A percentile compares a stretch with the other conserved stretches of the same genome.
phyloP scores from a whole-genome alignment of 768 basidiomycete genomes.

The Amanita jacksonii region DNA sequence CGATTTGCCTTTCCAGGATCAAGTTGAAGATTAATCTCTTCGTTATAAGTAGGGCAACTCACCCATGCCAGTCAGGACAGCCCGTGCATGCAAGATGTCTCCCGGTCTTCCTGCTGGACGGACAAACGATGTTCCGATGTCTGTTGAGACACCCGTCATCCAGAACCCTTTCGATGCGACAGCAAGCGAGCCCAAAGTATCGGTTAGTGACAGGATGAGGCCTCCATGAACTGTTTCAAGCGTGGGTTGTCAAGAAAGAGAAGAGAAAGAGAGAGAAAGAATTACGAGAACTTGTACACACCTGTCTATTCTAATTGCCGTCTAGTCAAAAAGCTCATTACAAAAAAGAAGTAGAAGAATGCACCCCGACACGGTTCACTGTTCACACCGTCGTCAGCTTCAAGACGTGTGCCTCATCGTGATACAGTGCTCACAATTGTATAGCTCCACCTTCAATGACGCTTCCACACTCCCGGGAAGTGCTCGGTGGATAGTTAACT shows the following conservation, averaged over 20 bases:
- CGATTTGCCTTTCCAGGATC: slow-evolving; percentile 47
- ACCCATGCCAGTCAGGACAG: slow-evolving; percentile 66
- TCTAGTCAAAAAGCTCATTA: slow-evolving; percentile 3
- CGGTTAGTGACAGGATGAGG: slow-evolving; percentile 71
- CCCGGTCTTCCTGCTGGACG: slow-evolving; percentile 66
- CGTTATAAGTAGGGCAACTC: slow-evolving; percentile 6
- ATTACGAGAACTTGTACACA: slow-evolving; percentile 12
- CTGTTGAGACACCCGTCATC: slow-evolving; percentile 85
- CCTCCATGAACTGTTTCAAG: slow-evolving; percentile 64
- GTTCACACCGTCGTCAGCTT: background rate
- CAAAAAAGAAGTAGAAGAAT: slow-evolving; percentile 16
- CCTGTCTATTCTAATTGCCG: slow-evolving; percentile 26
- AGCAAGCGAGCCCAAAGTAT: slow-evolving; percentile 79
- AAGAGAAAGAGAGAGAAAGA: background rate
- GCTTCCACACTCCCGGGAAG: slow-evolving; percentile 64
- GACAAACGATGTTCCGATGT: slow-evolving; percentile 72
- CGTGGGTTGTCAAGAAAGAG: background rate
- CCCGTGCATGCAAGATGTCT: slow-evolving; percentile 56
- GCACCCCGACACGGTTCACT: slow-evolving; percentile 81
- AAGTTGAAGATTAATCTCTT: background rate
- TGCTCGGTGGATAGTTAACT: slow-evolving; percentile 60
- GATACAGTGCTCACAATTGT: slow-evolving; percentile 45
- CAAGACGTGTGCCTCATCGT: slow-evolving; percentile 1
- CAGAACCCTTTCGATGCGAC: slow-evolving; percentile 73
- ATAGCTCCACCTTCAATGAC: slow-evolving; percentile 63